Evolutionary conservation across 192 early-diverging fungal genomes (phyloP), one percentile per base, ranked within the genome.

Genomic region (Diversispora epigaea): DNA sequence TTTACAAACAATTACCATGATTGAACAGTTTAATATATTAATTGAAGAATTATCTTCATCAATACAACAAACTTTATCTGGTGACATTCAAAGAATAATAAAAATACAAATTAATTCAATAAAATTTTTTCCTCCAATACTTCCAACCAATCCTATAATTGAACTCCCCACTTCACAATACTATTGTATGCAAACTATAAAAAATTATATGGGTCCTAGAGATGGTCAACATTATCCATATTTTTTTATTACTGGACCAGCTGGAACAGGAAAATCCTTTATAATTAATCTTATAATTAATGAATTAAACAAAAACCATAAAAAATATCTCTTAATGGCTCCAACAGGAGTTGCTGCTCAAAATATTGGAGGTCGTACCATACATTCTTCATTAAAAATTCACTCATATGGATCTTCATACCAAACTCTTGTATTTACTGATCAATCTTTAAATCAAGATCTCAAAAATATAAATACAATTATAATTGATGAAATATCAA

Each of bases 381-480:
- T 66, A 9, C 64, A 66, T 32, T 66, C 43, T 43, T 32, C 43
- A 43, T 9, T 66, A 66, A 43, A 8, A 66, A 66, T 66, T 14
- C 12, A 14, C 11, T 46, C 4, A 19, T 2, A 43, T 46, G 41
- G 19, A 44, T 4, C 12, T 2, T 11, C 5, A 25, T 66, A 44
- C 17, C 40, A 41, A 41, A 66, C 64, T 15, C 15, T 66, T 9
- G 64, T 10, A 66, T 66, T 66, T 66, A 11, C 11, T 14, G 41
- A 66, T 66, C 17, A 66, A 19, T 0, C 5, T 10, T 45, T 66
- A 9, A 66, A 66, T 7, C 25, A 63, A 19, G 0, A 22, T 12
- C 61, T 63, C 32, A 4, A 15, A 3, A 3, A 45, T 44, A 66
- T 66, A 1, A 19, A 66, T 17, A 66, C 41, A 14, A 17, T 66